These are phyloP conservation scores for Dianthus caryophyllus DNA, from an alignment of 148 eudicot species.

Conservation along the genomic window DNA sequence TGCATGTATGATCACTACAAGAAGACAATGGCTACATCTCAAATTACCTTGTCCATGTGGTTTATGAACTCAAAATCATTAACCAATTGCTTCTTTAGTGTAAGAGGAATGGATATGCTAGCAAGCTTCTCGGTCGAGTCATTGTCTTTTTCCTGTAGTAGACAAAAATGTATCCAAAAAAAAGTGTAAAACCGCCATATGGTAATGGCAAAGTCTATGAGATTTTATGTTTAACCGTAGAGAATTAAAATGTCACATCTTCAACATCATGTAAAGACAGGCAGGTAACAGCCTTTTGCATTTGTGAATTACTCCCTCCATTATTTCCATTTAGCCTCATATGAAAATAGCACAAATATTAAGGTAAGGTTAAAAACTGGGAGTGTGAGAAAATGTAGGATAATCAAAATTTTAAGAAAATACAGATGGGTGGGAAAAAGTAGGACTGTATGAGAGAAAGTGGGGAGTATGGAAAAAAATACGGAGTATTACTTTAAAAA, in stretches of 20 bases:
- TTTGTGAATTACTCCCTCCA: no score
- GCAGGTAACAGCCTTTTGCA: neutral
- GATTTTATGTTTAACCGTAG: neutral
- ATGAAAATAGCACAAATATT: no score
- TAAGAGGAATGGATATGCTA: slow-evolving; percentile 42
- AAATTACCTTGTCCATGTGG: slow-evolving; percentile 49
- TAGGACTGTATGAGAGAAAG: no score
- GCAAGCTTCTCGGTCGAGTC: slow-evolving; percentile 33
- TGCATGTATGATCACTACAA: neutral
- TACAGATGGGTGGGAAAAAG: no score
- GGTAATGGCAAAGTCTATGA: neutral
- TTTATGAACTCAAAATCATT: slow-evolving; percentile 49
- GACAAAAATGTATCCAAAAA: neutral
- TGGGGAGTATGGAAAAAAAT: no score
- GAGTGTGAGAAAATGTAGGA: no score
- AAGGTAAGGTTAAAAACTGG: no score
- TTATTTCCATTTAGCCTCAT: no score
- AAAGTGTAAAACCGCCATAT: neutral
- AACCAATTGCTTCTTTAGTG: slow-evolving; percentile 51
- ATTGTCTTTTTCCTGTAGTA: slow-evolving; percentile 31
- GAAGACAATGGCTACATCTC: neutral
- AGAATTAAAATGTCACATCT: neutral
- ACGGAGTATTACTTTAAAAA: no score
- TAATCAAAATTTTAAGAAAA: no score
- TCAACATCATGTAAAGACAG: neutral